Evolutionary conservation across 805 yeast genomes (phyloP), one percentile per base, ranked within the genome.

Genomic region (Metschnikowia shivogae): DNA sequence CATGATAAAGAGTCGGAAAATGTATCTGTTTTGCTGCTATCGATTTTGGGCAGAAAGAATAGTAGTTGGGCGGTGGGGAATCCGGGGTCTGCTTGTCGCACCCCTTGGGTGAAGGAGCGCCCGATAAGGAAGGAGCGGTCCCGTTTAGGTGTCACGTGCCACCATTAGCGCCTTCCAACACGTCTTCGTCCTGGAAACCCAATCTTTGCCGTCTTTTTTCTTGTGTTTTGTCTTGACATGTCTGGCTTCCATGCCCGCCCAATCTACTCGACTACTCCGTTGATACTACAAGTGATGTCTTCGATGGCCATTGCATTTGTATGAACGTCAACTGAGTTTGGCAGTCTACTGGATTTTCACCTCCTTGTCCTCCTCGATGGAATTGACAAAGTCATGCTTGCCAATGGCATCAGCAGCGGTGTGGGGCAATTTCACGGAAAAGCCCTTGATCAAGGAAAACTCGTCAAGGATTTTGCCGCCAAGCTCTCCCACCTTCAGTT

Each of bases 281-380:
- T 22, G 26, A 22, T 22, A 5, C 26, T 22, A 22, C 26, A 22
- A 22, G 2, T 3, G 26, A 22, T 22, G 8, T 22, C 26, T 6
- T 22, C 26, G 8, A 22, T 22, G 26, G 26, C 3, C 26, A 22
- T 22, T 22, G 26, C 8, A 22, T 22, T 22, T 22, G 8, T 22
- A 22, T 22, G 26, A 22, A 22, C 26, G 26, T 22, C 26, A 22
- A 22, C 26, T 22, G 8, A 22, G 3, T 3, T 12, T 29, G 14
- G 13, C 7, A 29, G 47, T 47, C 34, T 41, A 49, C 40, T 70
- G 69, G 52, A 73, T 77, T 53, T 73, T 71, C 34, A 84, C 88
- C 57, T 79, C 85, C 58, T 75, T 67, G 60, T 84, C 90, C 60
- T 80, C 88, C 62, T 84, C 90, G 51, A 83, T 68, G 34, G 73